These are phyloP conservation scores for Hypomontagnella submonticulosa DNA, from an alignment of 495 filamentous ascomycete genomes.

Conservation along the genomic window DNA sequence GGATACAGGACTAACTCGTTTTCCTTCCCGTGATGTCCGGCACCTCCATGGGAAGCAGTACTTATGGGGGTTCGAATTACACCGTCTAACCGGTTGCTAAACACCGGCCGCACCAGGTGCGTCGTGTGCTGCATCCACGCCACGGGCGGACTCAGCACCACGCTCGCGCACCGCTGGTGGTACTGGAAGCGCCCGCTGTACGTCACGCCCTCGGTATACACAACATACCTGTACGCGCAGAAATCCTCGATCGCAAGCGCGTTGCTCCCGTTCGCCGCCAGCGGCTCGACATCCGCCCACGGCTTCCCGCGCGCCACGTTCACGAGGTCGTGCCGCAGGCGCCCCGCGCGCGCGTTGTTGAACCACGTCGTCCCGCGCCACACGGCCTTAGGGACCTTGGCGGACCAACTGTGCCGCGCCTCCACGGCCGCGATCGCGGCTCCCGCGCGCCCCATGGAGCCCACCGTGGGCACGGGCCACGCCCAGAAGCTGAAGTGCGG, in stretches of 20 bases:
- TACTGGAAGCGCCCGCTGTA: constrained; percentile 68
- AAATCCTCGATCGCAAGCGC: constrained; percentile 60
- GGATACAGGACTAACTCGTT: constrained; percentile 34
- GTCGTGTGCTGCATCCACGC: constrained; percentile 63
- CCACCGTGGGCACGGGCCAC: constrained; percentile 71
- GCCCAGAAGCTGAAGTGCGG: constrained; percentile 85
- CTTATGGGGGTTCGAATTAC: constrained; percentile 6
- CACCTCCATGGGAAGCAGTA: not conserved
- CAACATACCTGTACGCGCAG: constrained; percentile 63
- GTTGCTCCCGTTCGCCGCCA: constrained; percentile 53
- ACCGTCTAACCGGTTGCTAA: constrained; percentile 50
- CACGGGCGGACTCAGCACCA: constrained; percentile 60
- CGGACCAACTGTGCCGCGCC: constrained; percentile 18
- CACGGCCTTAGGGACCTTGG: constrained; percentile 71
- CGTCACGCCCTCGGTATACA: constrained; percentile 71
- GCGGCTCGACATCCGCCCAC: constrained; percentile 64
- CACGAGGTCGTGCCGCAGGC: constrained; percentile 59
- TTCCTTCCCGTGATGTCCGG: too few species aligned
- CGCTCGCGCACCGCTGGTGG: constrained; percentile 62
- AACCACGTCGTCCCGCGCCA: constrained; percentile 74
- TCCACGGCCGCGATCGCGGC: constrained; percentile 59
- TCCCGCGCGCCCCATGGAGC: constrained; percentile 65
- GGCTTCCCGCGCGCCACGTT: constrained; percentile 45
- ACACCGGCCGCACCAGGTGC: constrained; percentile 58
- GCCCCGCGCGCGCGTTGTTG: constrained; percentile 56